Evolutionary conservation across 2,329 filamentous ascomycete genomes (phyloP), one percentile per base, ranked within the genome.

Genomic region (Sclerotinia glacialis): DNA sequence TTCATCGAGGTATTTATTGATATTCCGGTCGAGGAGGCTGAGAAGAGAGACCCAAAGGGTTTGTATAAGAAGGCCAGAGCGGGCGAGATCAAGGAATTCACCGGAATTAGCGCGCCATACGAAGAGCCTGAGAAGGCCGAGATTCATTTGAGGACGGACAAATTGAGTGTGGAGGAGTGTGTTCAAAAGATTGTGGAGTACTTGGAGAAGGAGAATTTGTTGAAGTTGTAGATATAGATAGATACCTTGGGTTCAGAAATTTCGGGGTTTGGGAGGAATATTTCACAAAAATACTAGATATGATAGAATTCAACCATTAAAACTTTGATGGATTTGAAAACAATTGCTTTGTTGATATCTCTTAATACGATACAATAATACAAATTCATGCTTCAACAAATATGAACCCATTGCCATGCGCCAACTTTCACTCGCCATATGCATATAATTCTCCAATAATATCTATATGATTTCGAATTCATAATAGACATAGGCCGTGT

Each of bases 401-500:
- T 60, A 40, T 56, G 50, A 55, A 26, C 40, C 52, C 67, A 64
- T 62, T 71, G 67, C 69, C 60, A 68, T 68, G 66, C 71, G 68
- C 69, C 69, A 69, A 67, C 47, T 55, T 54, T 55, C 50, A 66
- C 44, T 68, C 12, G 28, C 54, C 23, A 42, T 65, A 52, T 52
- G 44, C 46, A 52, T 21, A 16, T 44, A 18, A 16, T 37, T 26
- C 49, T 56, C 21, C 34, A 46, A 34, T 61, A 31, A 26, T 65
- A 58, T 68, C 72, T 75, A 77, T 76, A 76, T 72, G 71, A 98
- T 87, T 76, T 95, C 91, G 77, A 98, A 91, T 77, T 97, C 92
- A 80, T 98, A 99, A 82, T 93, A 97, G 76, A 98, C 95, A 79
- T 96, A 99, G 50, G 95, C 90, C 68, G 92, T 95, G 81, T 98